phyloP scores from a whole-genome alignment of 2,329 filamentous ascomycete genomes.

The Teratosphaeriaceae sp. region DNA sequence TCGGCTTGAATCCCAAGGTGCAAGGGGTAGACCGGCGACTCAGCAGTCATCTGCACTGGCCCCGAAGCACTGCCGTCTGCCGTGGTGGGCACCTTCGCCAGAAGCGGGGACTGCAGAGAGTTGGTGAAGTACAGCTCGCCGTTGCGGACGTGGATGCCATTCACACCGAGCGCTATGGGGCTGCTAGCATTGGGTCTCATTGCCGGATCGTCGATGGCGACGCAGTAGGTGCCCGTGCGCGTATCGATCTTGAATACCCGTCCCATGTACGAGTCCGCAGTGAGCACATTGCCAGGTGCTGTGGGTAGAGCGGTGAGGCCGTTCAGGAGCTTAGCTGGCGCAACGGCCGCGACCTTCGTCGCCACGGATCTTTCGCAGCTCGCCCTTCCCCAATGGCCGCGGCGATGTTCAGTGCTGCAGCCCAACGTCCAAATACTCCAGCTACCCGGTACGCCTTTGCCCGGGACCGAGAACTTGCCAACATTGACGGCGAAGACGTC shows the following conservation, averaged over 20 bases:
- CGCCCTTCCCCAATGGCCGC: background rate
- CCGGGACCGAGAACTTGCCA: slow-evolving; percentile 8
- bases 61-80: background rate
- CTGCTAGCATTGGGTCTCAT: slow-evolving; percentile 13
- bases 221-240: slow-evolving; percentile 1
- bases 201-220: slow-evolving; percentile 12
- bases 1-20: slow-evolving; percentile 7
- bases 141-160: slow-evolving; percentile 12
- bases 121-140: slow-evolving; percentile 13
- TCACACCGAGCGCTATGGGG: slow-evolving; percentile 9
- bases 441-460: slow-evolving; percentile 4
- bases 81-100: slow-evolving; percentile 7
- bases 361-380: background rate
- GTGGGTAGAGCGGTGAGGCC: slow-evolving; percentile 7
- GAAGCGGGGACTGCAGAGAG: slow-evolving; percentile 7
- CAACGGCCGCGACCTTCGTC: background rate
- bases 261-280: slow-evolving; percentile 10
- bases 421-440: slow-evolving; percentile 7
- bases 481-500: slow-evolving; percentile 11
- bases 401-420: slow-evolving; percentile 1
- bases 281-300: slow-evolving; percentile 5
- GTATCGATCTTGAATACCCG: slow-evolving; percentile 11
- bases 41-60: background rate
- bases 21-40: slow-evolving; percentile 1
- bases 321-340: slow-evolving; percentile 8